These are phyloP conservation scores for Colletotrichum liriopes DNA, from an alignment of 2,329 filamentous ascomycete species.

Conservation along the genomic window DNA sequence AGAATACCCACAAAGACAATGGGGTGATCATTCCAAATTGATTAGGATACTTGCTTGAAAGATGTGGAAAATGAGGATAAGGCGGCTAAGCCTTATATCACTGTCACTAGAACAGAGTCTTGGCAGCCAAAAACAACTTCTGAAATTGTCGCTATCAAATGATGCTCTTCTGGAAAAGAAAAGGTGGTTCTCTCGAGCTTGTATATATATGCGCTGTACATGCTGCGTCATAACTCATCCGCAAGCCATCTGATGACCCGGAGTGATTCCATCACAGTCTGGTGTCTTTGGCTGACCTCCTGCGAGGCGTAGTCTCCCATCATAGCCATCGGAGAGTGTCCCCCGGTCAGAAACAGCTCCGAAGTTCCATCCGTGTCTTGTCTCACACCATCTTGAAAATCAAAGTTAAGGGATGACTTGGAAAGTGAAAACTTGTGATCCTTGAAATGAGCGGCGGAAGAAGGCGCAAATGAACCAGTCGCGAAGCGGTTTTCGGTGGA, in stretches of 20 bases:
- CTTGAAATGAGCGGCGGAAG: neutral
- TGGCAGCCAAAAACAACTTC: neutral
- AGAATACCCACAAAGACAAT: neutral
- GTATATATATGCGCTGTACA: neutral
- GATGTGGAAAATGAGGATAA: neutral
- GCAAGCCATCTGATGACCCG: constrained; percentile 39
- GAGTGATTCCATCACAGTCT: constrained; percentile 36
- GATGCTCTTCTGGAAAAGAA: neutral
- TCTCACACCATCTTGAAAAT: constrained; percentile 34
- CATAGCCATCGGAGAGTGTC: constrained; percentile 20
- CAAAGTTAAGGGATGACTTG: constrained; percentile 9
- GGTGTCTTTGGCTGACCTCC: constrained; percentile 33
- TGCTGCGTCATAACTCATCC: constrained; percentile 37
- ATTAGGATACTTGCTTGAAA: neutral
- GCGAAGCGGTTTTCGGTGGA: constrained; percentile 30
- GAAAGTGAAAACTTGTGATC: neutral
- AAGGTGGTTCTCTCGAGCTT: neutral
- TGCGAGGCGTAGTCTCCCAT: constrained; percentile 28
- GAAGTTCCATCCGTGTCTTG: constrained; percentile 24
- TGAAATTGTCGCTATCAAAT: neutral
- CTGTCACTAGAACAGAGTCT: neutral
- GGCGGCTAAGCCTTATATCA: too few species aligned
- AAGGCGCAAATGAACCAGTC: neutral
- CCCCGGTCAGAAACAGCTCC: constrained; percentile 8
- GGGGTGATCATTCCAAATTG: neutral